These are phyloP conservation scores for Lavandula angustifolia DNA, from an alignment of 257 asterid genomes.

Conservation along the genomic window DNA sequence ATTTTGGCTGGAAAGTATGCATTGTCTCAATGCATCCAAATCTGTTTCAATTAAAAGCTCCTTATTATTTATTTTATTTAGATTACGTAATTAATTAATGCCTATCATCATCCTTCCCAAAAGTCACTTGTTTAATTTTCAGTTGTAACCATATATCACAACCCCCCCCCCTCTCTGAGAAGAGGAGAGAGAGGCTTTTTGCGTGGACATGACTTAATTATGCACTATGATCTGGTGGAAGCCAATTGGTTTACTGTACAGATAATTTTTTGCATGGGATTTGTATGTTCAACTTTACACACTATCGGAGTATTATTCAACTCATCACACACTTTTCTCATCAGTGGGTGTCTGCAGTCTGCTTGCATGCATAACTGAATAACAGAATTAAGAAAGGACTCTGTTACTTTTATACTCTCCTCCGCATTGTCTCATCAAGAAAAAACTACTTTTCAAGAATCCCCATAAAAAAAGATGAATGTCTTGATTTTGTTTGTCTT, in stretches of 20 bases:
- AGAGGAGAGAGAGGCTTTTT: not conserved
- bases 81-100: not conserved
- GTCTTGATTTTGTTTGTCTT: slow-evolving; percentile 18
- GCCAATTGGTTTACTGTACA: not conserved
- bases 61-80: not conserved
- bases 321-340: slow-evolving; percentile 21
- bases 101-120: slow-evolving; percentile 26
- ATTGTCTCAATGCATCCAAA: slow-evolving; percentile 29
- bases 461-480: not conserved
- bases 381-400: slow-evolving; percentile 57
- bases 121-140: slow-evolving; percentile 31
- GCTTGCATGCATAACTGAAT: slow-evolving; percentile 49
- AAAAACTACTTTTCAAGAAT: not conserved
- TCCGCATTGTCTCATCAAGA: not conserved
- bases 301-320: slow-evolving; percentile 14
- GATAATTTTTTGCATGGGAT: slow-evolving; percentile 33
- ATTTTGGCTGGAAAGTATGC: slow-evolving; percentile 69
- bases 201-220: not conserved
- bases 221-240: slow-evolving; percentile 1
- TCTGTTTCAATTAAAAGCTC: slow-evolving; percentile 21
- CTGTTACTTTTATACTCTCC: slow-evolving; percentile 19
- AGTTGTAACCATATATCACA: slow-evolving; percentile 18
- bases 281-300: slow-evolving; percentile 33
- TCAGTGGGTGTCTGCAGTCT: slow-evolving; percentile 42
- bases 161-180: not conserved